These are phyloP conservation scores for Talaromyces sp. DNA, from an alignment of 2,329 filamentous ascomycete genomes.

Conservation along the genomic window DNA sequence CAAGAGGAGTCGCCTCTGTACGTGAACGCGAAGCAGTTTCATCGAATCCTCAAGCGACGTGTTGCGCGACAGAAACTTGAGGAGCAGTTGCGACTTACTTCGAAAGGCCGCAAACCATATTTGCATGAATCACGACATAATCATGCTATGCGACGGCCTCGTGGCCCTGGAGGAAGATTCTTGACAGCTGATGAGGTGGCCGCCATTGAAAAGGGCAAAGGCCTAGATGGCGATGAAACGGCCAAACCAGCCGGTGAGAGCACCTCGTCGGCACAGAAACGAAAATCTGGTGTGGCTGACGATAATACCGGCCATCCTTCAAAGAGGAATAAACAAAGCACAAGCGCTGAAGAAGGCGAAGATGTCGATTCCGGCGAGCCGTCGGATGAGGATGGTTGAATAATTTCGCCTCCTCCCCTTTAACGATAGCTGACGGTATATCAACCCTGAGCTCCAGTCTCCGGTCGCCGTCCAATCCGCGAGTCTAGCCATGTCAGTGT, in stretches of 20 bases:
- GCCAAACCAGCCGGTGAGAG: conserved; percentile 33
- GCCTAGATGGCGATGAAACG: conserved; percentile 27
- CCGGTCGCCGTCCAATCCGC: neutral
- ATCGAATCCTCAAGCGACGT: conserved; percentile 89
- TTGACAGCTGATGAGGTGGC: conserved; percentile 94
- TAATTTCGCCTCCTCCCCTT: neutral
- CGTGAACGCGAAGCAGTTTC: conserved; percentile 98
- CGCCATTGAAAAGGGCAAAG: conserved; percentile 70
- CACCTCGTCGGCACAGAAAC: conserved; percentile 43
- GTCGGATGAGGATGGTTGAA: conserved; percentile 51
- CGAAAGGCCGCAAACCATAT: conserved; percentile 94
- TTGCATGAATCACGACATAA: conserved; percentile 97
- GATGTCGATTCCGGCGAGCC: conserved; percentile 42
- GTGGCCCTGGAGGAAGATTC: conserved; percentile 91
- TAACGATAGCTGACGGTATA: neutral
- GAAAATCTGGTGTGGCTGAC: conserved; percentile 47
- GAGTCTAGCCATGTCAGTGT: neutral
- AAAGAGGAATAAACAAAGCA: conserved; percentile 54
- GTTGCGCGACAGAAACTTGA: conserved; percentile 92
- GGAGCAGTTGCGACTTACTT: conserved; percentile 85
- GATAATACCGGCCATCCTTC: conserved; percentile 40
- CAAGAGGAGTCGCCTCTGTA: conserved; percentile 88
- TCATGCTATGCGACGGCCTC: conserved; percentile 92
- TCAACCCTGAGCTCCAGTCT: conserved; percentile 9
- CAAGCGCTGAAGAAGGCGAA: conserved; percentile 52